Evolutionary conservation across 1,284 basidiomycete genomes (phyloP).

Genomic region (Polyporus tsugae): DNA sequence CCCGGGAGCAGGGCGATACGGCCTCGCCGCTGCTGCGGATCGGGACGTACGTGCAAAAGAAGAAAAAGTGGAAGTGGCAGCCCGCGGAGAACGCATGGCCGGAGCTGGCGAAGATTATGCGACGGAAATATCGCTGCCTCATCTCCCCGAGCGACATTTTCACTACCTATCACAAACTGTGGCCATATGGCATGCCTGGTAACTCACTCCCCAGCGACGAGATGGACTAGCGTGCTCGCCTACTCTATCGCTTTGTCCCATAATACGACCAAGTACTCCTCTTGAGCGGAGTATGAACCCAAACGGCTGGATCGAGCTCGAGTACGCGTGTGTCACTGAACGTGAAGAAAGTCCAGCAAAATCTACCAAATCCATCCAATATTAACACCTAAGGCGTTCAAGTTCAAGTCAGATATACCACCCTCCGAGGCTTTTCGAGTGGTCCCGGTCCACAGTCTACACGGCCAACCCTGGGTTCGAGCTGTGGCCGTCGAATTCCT

Average conservation of each 20-base stretch:
- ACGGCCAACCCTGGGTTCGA: background rate
- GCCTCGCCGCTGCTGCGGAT: background rate
- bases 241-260: too few species aligned
- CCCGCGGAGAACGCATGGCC: background rate
- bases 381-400: too few species aligned
- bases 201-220: background rate
- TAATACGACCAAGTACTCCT: too few species aligned
- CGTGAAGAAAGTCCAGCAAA: too few species aligned
- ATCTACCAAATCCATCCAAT: too few species aligned
- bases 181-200: background rate
- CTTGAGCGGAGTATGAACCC: too few species aligned
- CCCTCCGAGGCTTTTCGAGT: too few species aligned
- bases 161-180: background rate
- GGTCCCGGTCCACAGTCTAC: background rate
- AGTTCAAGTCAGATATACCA: too few species aligned
- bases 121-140: background rate
- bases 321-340: too few species aligned
- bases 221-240: background rate
- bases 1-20: background rate
- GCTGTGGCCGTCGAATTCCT: background rate
- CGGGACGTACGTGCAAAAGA: background rate
- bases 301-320: too few species aligned
- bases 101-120: background rate
- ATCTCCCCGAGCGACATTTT: background rate
- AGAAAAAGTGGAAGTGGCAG: constrained; percentile 7